A percentile compares a stretch with the other conserved stretches of the same genome.
phyloP scores from a whole-genome alignment of 2,329 filamentous ascomycete genomes.

The Hypoxylon sp. region DNA sequence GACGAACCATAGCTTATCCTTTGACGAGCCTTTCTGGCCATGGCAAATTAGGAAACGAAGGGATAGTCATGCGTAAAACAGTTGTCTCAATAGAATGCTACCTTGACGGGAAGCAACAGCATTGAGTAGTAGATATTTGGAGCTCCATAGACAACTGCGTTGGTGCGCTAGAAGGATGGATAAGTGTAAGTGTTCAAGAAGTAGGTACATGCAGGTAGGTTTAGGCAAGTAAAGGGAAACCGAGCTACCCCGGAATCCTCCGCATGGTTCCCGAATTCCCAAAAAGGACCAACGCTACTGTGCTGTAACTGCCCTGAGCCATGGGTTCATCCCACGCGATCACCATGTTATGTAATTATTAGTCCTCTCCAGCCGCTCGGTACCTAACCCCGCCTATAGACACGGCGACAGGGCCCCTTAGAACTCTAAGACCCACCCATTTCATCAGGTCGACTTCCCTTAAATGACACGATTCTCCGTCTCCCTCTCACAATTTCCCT shows the following conservation, averaged over 20 bases:
- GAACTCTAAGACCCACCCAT: not conserved
- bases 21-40: constrained; percentile 75
- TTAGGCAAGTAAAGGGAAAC: not conserved
- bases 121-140: constrained; percentile 12
- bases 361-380: not conserved
- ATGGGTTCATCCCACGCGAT: constrained; percentile 1
- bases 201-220: not conserved
- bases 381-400: not conserved
- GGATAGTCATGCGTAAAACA: constrained; percentile 35
- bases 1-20: constrained; percentile 75
- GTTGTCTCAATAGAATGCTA: constrained; percentile 29
- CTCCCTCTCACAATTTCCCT: not conserved
- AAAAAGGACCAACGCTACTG: not conserved
- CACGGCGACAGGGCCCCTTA: not conserved
- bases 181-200: not conserved
- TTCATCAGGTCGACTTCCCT: not conserved
- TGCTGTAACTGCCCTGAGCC: constrained; percentile 4
- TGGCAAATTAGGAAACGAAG: constrained; percentile 52
- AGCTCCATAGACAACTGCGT: constrained; percentile 13
- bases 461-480: not conserved
- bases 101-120: constrained; percentile 7
- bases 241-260: not conserved
- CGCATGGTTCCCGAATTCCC: constrained; percentile 1
- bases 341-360: not conserved
- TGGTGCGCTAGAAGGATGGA: constrained; percentile 2